Conservation (phyloP, 805 yeast species). For the Metschnikowia koreensis region DNA sequence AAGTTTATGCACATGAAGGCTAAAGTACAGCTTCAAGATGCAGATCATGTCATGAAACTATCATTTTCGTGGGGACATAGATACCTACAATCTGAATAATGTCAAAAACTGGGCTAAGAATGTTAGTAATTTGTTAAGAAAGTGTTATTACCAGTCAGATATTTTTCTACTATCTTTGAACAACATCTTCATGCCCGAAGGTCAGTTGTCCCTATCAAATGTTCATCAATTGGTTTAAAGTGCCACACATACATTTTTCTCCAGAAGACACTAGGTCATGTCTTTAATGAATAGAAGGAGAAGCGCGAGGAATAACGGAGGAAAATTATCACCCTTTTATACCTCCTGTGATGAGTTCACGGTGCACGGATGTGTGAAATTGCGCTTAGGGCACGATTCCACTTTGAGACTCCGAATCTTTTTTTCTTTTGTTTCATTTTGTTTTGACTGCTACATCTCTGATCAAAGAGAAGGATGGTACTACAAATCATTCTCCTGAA, state of each 20-base stretch:
- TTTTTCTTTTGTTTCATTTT: no score
- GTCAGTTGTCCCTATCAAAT: constrained; percentile 24
- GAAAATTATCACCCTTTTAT: not conserved
- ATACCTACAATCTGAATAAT: not conserved
- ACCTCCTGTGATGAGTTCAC: not conserved
- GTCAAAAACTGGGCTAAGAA: not conserved
- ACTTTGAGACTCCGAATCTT: not conserved
- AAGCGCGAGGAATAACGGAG: not conserved
- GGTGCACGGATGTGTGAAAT: not conserved
- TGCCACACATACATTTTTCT: constrained; percentile 3
- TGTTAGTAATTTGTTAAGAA: not conserved
- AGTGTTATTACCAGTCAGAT: constrained; percentile 8
- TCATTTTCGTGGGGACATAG: not conserved
- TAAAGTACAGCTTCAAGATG: not conserved
- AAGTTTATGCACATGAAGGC: no score
- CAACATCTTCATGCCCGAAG: constrained; percentile 22
- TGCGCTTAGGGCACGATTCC: not conserved
- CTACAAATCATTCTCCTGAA: no score
- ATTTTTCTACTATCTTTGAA: constrained; percentile 19
- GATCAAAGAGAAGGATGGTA: no score
- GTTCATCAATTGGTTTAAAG: constrained; percentile 15
- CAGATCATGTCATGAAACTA: not conserved
- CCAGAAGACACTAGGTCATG: not conserved
- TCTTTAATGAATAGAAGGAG: not conserved
- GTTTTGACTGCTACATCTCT: no score